phyloP scores from a whole-genome alignment of 257 asterid genomes.

The Rauvolfia tetraphylla region DNA sequence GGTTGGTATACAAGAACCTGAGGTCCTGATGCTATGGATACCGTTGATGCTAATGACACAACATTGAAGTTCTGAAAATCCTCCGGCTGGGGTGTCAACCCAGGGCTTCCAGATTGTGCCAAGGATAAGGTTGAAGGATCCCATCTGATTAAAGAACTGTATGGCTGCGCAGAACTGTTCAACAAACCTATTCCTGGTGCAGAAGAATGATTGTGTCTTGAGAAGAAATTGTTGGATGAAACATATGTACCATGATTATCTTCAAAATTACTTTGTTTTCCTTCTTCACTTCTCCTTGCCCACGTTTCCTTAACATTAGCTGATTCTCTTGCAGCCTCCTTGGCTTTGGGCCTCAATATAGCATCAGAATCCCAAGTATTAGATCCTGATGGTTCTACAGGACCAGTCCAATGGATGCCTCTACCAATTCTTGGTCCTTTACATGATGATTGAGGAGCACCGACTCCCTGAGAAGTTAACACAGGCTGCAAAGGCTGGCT shows the following conservation, averaged over 20 bases:
- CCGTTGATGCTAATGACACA: slow-evolving; percentile 26
- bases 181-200: slow-evolving; percentile 20
- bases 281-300: slow-evolving; percentile 29
- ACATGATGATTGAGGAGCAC: slow-evolving; percentile 14
- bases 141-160: slow-evolving; percentile 49
- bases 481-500: slow-evolving; percentile 30
- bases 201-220: slow-evolving; percentile 25
- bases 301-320: slow-evolving; percentile 19
- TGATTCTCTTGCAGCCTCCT: slow-evolving; percentile 25
- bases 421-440: slow-evolving; percentile 26
- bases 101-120: slow-evolving; percentile 44
- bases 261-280: slow-evolving; percentile 21
- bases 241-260: slow-evolving; percentile 21
- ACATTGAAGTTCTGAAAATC: slow-evolving; percentile 49
- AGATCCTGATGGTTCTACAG: slow-evolving; percentile 12
- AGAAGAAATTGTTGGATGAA: slow-evolving; percentile 25
- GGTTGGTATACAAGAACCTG: slow-evolving; percentile 55
- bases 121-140: slow-evolving; percentile 62
- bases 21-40: slow-evolving; percentile 29
- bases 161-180: slow-evolving; percentile 19
- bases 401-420: slow-evolving; percentile 21
- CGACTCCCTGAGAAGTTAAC: slow-evolving; percentile 20
- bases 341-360: slow-evolving; percentile 21
- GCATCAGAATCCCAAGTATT: slow-evolving; percentile 13
- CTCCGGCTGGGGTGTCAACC: slow-evolving; percentile 35